phyloP scores from a whole-genome alignment of 1,139 yeast species.

The Kurtzmaniella quercitrusa region DNA sequence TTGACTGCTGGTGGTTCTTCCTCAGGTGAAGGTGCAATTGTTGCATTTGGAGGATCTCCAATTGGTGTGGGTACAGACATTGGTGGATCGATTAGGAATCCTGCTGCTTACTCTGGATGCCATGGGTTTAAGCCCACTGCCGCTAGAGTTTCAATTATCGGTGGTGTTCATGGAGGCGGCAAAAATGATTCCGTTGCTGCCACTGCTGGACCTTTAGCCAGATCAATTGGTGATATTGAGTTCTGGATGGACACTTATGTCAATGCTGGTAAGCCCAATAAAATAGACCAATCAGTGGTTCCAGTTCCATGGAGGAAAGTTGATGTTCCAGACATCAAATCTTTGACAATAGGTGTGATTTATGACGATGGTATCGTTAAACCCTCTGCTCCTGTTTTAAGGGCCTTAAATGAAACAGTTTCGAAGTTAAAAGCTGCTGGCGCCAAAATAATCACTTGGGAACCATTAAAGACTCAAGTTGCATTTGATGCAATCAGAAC shows the following conservation, averaged over 20 bases:
- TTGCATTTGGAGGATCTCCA: slow-evolving; percentile 20
- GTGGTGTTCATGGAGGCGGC: slow-evolving; percentile 1
- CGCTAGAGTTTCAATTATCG: slow-evolving; percentile 14
- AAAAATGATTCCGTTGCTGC: slow-evolving; percentile 38
- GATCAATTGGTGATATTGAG: slow-evolving; percentile 22
- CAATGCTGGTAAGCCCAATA: slow-evolving; percentile 20
- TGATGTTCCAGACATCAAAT: slow-evolving; percentile 10
- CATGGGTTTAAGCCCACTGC: slow-evolving; percentile 21
- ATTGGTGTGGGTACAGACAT: slow-evolving; percentile 27
- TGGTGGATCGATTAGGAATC: slow-evolving; percentile 26
- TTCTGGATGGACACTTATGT: slow-evolving; percentile 23
- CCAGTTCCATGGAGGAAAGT: slow-evolving; percentile 31
- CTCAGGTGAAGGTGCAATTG: slow-evolving; percentile 23
- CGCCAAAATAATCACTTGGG: slow-evolving; percentile 14
- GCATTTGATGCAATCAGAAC: slow-evolving; percentile 20
- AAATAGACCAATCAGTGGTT: slow-evolving; percentile 15
- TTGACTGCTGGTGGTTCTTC: slow-evolving; percentile 46
- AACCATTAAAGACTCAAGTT: slow-evolving; percentile 19
- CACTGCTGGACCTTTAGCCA: slow-evolving; percentile 45
- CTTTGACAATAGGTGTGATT: slow-evolving; percentile 15
- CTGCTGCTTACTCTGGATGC: slow-evolving; percentile 24
- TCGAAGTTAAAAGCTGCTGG: slow-evolving; percentile 16
- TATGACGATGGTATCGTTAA: slow-evolving; percentile 15
- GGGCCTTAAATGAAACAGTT: slow-evolving; percentile 18
- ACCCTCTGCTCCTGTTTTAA: slow-evolving; percentile 18